Evolutionary conservation across 805 yeast species (phyloP).

Genomic region (Yamadazyma paraphyllophila): DNA sequence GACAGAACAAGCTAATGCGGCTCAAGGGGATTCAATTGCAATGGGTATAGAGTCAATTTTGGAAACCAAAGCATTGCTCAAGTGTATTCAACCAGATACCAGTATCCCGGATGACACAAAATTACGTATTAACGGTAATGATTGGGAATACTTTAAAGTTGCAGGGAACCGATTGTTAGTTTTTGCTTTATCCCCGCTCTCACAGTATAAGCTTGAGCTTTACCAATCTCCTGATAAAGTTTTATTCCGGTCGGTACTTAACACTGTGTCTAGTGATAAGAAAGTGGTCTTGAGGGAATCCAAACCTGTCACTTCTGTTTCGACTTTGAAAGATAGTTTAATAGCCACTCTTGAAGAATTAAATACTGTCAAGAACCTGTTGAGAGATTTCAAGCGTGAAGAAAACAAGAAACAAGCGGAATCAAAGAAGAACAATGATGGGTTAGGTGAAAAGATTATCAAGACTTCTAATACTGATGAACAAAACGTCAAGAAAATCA

Average conservation of each 20-base stretch:
- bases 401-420: constrained; percentile 36
- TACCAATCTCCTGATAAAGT: constrained; percentile 10
- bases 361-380: constrained; percentile 20
- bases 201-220: constrained; percentile 37
- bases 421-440: constrained; percentile 31
- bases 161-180: constrained; percentile 22
- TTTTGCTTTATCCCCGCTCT: constrained; percentile 32
- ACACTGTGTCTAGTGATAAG: constrained; percentile 23
- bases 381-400: constrained; percentile 36
- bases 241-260: constrained; percentile 26
- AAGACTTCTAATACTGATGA: constrained; percentile 30
- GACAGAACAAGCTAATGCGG: too few relatives aligned
- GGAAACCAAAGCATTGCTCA: constrained; percentile 29
- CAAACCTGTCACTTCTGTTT: constrained; percentile 23
- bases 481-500: constrained; percentile 31
- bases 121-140: constrained; percentile 30
- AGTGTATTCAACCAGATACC: constrained; percentile 15
- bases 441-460: constrained; percentile 28
- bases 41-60: constrained; percentile 22
- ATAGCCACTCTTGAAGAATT: constrained; percentile 29
- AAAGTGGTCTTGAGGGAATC: constrained; percentile 25
- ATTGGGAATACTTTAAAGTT: constrained; percentile 30
- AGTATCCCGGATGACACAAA: constrained; percentile 4
- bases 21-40: background rate
- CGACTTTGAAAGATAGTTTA: constrained; percentile 34